phyloP scores from a whole-genome alignment of 805 yeast genomes.

The Ogataea angusta region DNA sequence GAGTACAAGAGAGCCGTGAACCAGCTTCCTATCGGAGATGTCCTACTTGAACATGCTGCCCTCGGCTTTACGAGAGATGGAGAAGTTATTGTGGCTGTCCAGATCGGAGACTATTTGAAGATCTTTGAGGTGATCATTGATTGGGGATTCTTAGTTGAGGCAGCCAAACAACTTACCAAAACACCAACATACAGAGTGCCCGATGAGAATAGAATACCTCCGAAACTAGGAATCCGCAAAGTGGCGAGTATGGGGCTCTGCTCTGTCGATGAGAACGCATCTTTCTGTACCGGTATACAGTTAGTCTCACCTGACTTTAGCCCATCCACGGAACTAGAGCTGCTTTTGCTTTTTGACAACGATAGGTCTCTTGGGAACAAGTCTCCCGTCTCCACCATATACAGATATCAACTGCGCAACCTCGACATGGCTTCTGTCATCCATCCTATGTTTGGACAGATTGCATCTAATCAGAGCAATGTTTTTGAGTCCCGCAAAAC shows the following conservation, averaged over 20 bases:
- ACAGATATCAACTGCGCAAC: slow-evolving; percentile 27
- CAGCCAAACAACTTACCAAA: slow-evolving; percentile 44
- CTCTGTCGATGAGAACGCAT: slow-evolving; percentile 30
- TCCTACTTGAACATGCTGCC: slow-evolving; percentile 36
- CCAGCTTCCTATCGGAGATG: slow-evolving; percentile 31
- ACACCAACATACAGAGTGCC: slow-evolving; percentile 53
- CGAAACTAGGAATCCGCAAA: slow-evolving; percentile 37
- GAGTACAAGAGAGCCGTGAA: slow-evolving; percentile 46
- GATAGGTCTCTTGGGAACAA: slow-evolving; percentile 14
- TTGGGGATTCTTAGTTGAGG: slow-evolving; percentile 53
- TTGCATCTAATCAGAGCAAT: slow-evolving; percentile 18
- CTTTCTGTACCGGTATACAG: slow-evolving; percentile 35
- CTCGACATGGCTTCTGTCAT: slow-evolving; percentile 11
- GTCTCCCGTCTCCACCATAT: slow-evolving; percentile 21
- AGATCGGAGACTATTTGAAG: slow-evolving; percentile 36
- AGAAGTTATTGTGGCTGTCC: slow-evolving; percentile 40
- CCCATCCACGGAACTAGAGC: slow-evolving; percentile 41
- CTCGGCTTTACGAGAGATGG: slow-evolving; percentile 54
- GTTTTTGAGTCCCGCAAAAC: slow-evolving; percentile 12
- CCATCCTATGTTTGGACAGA: slow-evolving; percentile 25
- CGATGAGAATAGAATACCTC: slow-evolving; percentile 39
- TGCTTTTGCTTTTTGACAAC: slow-evolving; percentile 42
- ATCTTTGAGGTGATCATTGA: slow-evolving; percentile 44
- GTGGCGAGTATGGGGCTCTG: slow-evolving; percentile 26
- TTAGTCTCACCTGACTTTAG: slow-evolving; percentile 45